Base-by-base conservation (phyloP, 345 rosid species). In the Syzygium aromaticum region DNA sequence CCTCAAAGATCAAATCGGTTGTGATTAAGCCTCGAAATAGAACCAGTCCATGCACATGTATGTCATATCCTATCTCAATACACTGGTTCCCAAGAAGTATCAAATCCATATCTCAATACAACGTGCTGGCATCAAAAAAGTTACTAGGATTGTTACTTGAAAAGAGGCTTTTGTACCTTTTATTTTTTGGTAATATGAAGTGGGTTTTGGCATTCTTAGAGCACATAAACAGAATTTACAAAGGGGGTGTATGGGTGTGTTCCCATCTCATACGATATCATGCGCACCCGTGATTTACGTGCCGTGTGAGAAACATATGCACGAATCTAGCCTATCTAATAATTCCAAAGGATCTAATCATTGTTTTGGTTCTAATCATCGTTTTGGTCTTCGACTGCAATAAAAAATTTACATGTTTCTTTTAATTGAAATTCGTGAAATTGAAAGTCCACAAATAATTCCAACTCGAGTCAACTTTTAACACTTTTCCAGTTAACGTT, bases 281-380 rank as follows among this genome's bases (percentile, higher is more conserved):
- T 23, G 63, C 2, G 63, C n/a, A 57, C 28, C 28, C 4, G 0
- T 25, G 0, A 57, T 57, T 9, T 57, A 57, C 0, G 0, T 57
- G n/a, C 13, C 28, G 6, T 57, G 63, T 4, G 6, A 57, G 63
- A 0, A 57, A 57, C 14, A 14, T n/a, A 57, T 57, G 63, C 63
- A 5, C 13, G 28, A 12, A 57, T 27, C n/a, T 6, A 10, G 11
- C 28, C 2, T 57, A 57, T 57, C n/a, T 27, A 57, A 57, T 11
- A 22, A 9, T 56, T 56, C 1, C n/a, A 9, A 6, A 27, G 63
- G 25, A 23, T 57, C 63, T 57, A 57, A 23, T 23, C n/a, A 23
- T 57, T 13, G 6, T 9, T 57, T 57, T 57, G 63, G 1, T 57
- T 57, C 63, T 57, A 57, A 23, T 23, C n/a, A 23, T 57, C n/a